Evolutionary conservation across 768 basidiomycete species (phyloP).

Genomic region (Ramaria sp.): DNA sequence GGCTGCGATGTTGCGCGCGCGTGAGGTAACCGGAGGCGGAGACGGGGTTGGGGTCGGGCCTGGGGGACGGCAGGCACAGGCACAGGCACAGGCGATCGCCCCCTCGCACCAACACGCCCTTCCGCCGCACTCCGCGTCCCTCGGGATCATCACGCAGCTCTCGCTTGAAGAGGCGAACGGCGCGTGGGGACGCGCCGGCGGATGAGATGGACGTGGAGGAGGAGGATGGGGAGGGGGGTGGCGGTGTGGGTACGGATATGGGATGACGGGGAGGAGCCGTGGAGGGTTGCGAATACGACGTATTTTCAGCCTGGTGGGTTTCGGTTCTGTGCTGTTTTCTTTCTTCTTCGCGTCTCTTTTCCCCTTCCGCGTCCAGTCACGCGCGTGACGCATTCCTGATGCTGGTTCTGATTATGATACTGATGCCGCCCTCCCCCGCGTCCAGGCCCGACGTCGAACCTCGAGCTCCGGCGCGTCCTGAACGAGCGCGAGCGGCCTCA

Average conservation of each 20-base stretch:
- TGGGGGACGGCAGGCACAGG: no score
- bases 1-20: no score
- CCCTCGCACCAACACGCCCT: not conserved
- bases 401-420: no score
- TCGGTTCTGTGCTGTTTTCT: not conserved
- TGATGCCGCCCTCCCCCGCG: not conserved
- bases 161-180: not conserved
- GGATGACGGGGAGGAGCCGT: not conserved
- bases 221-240: no score
- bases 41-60: no score
- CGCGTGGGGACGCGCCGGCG: not conserved
- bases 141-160: not conserved
- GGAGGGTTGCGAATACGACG: constrained; percentile 64
- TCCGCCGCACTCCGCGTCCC: no score
- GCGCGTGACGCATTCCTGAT: no score
- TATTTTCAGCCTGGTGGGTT: constrained; percentile 70
- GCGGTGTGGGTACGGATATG: not conserved
- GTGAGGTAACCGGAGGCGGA: no score
- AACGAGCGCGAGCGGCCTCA: constrained; percentile 71
- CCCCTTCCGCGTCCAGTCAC: not conserved
- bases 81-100: not conserved
- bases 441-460: constrained; percentile 60
- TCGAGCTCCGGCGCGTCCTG: constrained; percentile 54
- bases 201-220: not conserved
- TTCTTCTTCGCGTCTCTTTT: not conserved